phyloP scores from a whole-genome alignment of 768 basidiomycete species.

The Boletus fagicola region DNA sequence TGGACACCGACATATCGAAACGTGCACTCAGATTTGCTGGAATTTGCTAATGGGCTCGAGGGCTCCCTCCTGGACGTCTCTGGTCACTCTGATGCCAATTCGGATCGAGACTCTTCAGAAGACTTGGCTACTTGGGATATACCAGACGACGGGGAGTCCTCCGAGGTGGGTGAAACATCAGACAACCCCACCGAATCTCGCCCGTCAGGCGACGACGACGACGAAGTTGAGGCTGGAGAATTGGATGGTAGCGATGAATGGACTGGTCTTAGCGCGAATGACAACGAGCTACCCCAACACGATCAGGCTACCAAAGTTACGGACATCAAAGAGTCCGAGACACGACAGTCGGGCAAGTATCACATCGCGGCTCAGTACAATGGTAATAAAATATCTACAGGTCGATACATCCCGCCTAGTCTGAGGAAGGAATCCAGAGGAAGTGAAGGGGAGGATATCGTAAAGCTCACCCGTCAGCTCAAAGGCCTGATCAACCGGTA shows the following conservation, averaged over 20 bases:
- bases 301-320: not conserved
- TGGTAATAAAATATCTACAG: slow-evolving; percentile 24
- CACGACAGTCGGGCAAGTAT: slow-evolving; percentile 14
- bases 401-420: slow-evolving; percentile 80
- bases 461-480: slow-evolving; percentile 68
- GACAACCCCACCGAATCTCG: not conserved
- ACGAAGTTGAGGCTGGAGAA: slow-evolving; percentile 24
- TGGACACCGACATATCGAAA: not conserved
- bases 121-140: not conserved
- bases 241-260: slow-evolving; percentile 34
- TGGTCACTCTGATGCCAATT: not conserved
- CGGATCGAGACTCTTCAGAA: not conserved
- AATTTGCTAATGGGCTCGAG: slow-evolving; percentile 41
- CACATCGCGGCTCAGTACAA: not conserved
- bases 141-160: not conserved
- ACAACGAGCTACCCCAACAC: not conserved
- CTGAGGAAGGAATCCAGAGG: slow-evolving; percentile 53
- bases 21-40: slow-evolving; percentile 47
- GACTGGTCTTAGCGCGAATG: slow-evolving; percentile 33
- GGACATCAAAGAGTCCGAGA: not conserved
- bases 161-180: slow-evolving; percentile 6
- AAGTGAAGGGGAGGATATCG: slow-evolving; percentile 36
- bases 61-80: not conserved
- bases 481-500: slow-evolving; percentile 90
- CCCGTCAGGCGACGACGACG: not conserved